Base-by-base conservation (phyloP, 495 filamentous ascomycete genomes). In the Astrothelium macrocarpum region DNA sequence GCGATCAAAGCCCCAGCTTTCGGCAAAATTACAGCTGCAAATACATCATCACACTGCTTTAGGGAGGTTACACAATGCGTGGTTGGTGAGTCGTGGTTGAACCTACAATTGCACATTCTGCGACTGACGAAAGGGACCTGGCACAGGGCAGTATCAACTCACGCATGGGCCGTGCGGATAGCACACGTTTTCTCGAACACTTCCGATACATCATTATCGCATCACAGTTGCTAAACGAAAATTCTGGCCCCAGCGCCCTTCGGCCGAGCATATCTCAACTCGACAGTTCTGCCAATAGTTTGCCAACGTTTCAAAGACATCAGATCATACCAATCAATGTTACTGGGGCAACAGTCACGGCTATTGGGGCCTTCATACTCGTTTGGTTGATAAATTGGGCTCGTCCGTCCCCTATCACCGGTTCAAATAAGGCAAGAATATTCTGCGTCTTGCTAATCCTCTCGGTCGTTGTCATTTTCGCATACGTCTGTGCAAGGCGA, bases 191-290 rank as follows among this genome's bases (percentile, higher is more conserved):
- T 70, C 81, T 98, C 58, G 94, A 98, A 78, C 88, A 93, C 68
- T 97, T 97, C 62, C 88, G 94, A 28, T 97, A 97, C 72, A 87
- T 91, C 34, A 93, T 98, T 65, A 87, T 97, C 59, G 91, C 93
- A 31, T 98, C 94, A 43, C 94, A 95, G 71, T 82, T 98, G 25
- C 78, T 98, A 60, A 89, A 82, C 67, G 87, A 90, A 60, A 84
- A 86, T 61, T 79, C 82, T 31, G 80, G 80, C 32, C 71, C 74
- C 34, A 68, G 63, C 31, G 60, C 67, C 18, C 70, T 81, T 68
- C 80, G 76, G 60, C 78, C 78, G 26, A 67, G 2, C 12, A 16
- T 32, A 7, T 18, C 43, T 32, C 53, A 66, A 14, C 62, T 68
- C 28, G 67, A 67, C 58, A 67, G 68, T n/a, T 32, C 64, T 0